Evolutionary conservation across 2,329 filamentous ascomycete species (phyloP), one percentile per base, ranked within the genome.

Genomic region (Cordyceps fumosorosea): DNA sequence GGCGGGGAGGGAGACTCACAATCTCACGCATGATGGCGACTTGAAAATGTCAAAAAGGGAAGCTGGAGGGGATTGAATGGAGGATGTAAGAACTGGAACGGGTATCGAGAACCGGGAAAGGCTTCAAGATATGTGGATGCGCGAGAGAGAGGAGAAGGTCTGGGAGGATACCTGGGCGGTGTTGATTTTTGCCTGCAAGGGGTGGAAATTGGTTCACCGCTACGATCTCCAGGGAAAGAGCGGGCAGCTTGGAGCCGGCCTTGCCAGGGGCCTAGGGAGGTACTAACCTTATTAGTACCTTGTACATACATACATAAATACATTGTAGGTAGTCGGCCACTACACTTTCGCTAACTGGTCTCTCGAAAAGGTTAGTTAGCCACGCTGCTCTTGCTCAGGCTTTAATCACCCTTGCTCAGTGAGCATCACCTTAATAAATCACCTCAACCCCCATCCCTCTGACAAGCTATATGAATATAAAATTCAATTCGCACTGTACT

Each of bases 11-110:
- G 56, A 54, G 50, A 85, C 84, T 77, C 79, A 88, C 85, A 78
- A 88, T 88, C 78, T 88, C 85, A 82, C 85, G 85, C 85, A 88
- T 88, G 69, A 76, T 86, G 77, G 73, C 69, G 70, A 66, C 67
- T 64, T 66, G 64, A 63, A 66, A 64, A 64, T 65, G 64, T 65
- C 67, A 66, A 64, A 66, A 64, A 66, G 56, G 29, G 42, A 62
- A 64, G 42, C 34, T 56, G 32, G 10, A 67, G 66, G 51, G 57
- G 62, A 61, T 64, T 59, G 47, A 51, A 32, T 53, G 65, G 67
- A 65, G 67, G 66, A 66, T 67, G 74, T 66, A 67, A 70, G 65
- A 74, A 70, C 70, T 73, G 68, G 67, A 62, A 37, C 67, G 69
- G 68, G 71, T 72, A 71, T 72, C 72, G 72, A 66, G 69, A 37